phyloP scores from a whole-genome alignment of 83 land plant species.

The Picea abies region DNA sequence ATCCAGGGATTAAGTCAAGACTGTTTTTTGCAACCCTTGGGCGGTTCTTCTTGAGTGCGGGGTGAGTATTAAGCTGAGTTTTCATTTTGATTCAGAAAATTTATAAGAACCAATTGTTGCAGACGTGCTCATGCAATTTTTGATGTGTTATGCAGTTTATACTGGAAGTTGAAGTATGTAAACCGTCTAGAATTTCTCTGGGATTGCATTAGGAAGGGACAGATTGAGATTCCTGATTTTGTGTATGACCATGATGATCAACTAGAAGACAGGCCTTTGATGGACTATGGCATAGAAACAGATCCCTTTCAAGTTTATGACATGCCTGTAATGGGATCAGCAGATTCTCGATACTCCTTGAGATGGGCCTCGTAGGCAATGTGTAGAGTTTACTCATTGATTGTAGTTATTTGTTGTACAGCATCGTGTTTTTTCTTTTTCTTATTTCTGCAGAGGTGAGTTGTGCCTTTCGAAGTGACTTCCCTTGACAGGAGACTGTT shows the following conservation, averaged over 20 bases:
- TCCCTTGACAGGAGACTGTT: too few relatives aligned
- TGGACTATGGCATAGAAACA: constrained; percentile 86
- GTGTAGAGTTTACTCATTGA: too few relatives aligned
- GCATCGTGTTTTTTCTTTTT: too few relatives aligned
- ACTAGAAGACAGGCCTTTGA: constrained; percentile 73
- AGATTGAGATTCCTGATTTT: constrained; percentile 84
- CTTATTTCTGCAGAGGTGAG: too few relatives aligned
- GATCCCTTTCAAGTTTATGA: constrained; percentile 53
- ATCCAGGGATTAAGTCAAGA: constrained; percentile 71
- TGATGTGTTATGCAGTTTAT: too few relatives aligned
- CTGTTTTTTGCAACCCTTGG: constrained; percentile 78
- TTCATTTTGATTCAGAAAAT: too few relatives aligned
- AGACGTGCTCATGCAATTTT: too few relatives aligned
- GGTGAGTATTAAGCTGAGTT: constrained; percentile 30
- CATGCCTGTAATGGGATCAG: constrained; percentile 35
- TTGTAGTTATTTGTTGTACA: too few relatives aligned
- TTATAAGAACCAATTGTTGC: too few relatives aligned
- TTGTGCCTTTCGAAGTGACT: too few relatives aligned
- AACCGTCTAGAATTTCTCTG: constrained; percentile 76
- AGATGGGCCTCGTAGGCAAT: neutral
- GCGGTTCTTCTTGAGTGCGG: constrained; percentile 51
- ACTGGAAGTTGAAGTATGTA: constrained; percentile 69
- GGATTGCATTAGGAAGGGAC: constrained; percentile 67
- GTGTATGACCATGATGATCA: constrained; percentile 81
- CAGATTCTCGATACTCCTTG: constrained; percentile 12